Percentiles rank a stretch among this genome's conserved stretches.
Conservation (phyloP, 2,329 filamentous ascomycete genomes). For the Seiridium cupressi region DNA sequence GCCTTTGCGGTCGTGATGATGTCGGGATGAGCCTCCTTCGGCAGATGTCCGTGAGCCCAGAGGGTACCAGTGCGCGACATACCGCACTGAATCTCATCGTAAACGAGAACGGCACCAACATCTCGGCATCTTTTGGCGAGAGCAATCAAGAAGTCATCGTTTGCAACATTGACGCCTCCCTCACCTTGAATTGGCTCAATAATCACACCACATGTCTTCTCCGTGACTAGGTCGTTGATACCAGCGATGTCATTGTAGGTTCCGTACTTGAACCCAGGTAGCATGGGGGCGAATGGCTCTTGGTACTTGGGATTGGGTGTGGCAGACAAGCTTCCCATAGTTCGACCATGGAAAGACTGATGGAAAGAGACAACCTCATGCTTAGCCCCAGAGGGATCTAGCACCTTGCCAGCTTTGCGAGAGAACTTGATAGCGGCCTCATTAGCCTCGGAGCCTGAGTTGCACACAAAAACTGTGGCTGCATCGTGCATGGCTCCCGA, state of each 20-base stretch:
- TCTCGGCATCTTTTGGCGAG: slow-evolving; percentile 82
- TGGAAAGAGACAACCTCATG: slow-evolving; percentile 86
- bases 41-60: slow-evolving; percentile 79
- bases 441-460: slow-evolving; percentile 95
- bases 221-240: slow-evolving; percentile 72
- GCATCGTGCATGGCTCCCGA: slow-evolving; percentile 82
- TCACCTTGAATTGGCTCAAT: slow-evolving; percentile 98
- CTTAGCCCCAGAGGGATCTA: slow-evolving; percentile 71
- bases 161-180: slow-evolving; percentile 84
- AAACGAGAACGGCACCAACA: slow-evolving; percentile 85
- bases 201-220: slow-evolving; percentile 89
- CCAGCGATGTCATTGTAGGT: slow-evolving; percentile 77
- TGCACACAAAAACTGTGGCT: slow-evolving; percentile 84
- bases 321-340: slow-evolving; percentile 92
- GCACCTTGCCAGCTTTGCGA: slow-evolving; percentile 79
- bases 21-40: slow-evolving; percentile 83
- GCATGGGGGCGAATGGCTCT: slow-evolving; percentile 89
- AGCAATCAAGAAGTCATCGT: slow-evolving; percentile 77
- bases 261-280: slow-evolving; percentile 88
- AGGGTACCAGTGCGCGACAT: slow-evolving; percentile 81
- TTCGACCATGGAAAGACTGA: slow-evolving; percentile 92
- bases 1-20: slow-evolving; percentile 94
- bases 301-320: slow-evolving; percentile 99
- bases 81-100: slow-evolving; percentile 97
- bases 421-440: slow-evolving; percentile 98